Evolutionary conservation across 257 asterid genomes (phyloP).

Genomic region (Solanum ossicruentum): DNA sequence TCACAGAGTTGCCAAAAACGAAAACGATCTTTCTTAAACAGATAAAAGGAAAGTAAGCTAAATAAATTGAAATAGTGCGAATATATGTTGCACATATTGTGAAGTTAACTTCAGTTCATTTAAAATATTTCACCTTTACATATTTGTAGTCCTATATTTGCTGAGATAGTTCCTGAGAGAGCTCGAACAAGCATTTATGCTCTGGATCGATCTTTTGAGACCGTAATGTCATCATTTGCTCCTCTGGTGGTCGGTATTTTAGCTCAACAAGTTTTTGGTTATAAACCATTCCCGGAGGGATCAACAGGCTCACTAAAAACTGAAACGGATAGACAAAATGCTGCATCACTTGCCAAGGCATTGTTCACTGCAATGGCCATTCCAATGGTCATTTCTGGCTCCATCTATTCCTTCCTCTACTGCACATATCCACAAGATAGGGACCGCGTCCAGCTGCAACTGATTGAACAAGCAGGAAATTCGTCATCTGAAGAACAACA

Average conservation of each 20-base stretch:
- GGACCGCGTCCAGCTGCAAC: slow-evolving; percentile 51
- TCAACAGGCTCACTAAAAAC: background rate
- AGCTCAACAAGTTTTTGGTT: slow-evolving; percentile 66
- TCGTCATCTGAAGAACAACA: background rate
- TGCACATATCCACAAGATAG: slow-evolving; percentile 3
- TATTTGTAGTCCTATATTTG: slow-evolving; percentile 3
- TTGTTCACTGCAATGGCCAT: slow-evolving; percentile 72
- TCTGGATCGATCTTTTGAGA: slow-evolving; percentile 24
- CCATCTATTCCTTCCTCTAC: slow-evolving; percentile 22
- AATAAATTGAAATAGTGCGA: background rate
- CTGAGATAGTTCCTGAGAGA: slow-evolving; percentile 2
- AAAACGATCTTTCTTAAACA: background rate
- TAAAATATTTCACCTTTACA: background rate
- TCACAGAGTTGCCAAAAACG: background rate
- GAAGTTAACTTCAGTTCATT: background rate
- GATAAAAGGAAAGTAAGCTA: background rate
- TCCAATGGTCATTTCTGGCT: slow-evolving; percentile 57
- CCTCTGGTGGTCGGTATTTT: slow-evolving; percentile 53
- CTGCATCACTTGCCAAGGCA: slow-evolving; percentile 80
- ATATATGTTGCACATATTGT: background rate
- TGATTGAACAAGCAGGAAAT: slow-evolving; percentile 4
- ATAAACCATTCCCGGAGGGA: slow-evolving; percentile 30
- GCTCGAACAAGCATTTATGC: slow-evolving; percentile 4
- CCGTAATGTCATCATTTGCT: slow-evolving; percentile 70
- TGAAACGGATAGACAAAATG: slow-evolving; percentile 44